Conservation (phyloP, 2,329 filamentous ascomycete species). For the Madurella mycetomatis region DNA sequence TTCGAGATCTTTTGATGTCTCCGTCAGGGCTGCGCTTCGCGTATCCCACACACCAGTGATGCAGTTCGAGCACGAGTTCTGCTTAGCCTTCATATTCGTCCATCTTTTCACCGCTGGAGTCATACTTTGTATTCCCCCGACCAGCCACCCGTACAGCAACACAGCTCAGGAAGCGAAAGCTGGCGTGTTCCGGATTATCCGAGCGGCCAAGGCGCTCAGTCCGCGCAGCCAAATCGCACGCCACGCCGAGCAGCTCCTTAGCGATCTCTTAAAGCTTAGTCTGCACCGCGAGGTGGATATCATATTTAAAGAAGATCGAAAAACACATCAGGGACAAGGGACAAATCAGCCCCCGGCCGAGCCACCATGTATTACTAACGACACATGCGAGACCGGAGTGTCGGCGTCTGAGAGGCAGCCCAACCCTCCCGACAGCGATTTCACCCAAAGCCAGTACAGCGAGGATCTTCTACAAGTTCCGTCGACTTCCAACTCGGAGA, state of each 20-base stretch:
- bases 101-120: conserved; percentile 1
- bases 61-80: neutral
- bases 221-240: neutral
- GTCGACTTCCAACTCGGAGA: conserved; percentile 1
- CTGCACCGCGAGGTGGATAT: neutral
- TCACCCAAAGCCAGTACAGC: neutral
- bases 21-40: neutral
- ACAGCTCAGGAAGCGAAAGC: neutral
- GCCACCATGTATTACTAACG: neutral
- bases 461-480: neutral
- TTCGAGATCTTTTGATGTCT: neutral
- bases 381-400: neutral
- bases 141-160: conserved; percentile 1
- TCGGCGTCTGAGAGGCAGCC: neutral
- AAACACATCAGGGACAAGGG: neutral
- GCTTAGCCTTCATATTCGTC: conserved; percentile 1
- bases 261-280: conserved; percentile 1
- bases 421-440: neutral
- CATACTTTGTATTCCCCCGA: conserved; percentile 1
- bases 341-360: neutral
- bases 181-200: neutral
- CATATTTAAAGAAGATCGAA: neutral
- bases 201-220: conserved; percentile 1
- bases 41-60: conserved; percentile 1
- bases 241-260: conserved; percentile 1